These are phyloP conservation scores for Solanum chiquidenum DNA, from an alignment of 257 asterid genomes.

Conservation along the genomic window DNA sequence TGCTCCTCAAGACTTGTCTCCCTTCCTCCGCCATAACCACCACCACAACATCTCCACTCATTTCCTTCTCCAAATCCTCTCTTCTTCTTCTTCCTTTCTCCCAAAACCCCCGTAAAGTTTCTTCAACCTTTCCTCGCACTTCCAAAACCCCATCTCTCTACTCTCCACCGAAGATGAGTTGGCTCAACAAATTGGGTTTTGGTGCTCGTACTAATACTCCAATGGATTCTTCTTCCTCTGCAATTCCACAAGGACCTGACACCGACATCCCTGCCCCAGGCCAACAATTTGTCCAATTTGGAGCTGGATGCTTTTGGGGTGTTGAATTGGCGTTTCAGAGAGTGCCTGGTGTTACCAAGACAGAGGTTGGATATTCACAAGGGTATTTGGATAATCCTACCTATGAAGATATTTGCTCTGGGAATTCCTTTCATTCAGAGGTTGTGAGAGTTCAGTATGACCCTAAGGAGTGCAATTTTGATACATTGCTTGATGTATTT, in stretches of 20 bases:
- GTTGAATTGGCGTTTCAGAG: slow-evolving; percentile 87
- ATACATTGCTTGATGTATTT: slow-evolving; percentile 58
- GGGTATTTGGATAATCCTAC: slow-evolving; percentile 61
- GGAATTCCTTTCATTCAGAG: slow-evolving; percentile 71
- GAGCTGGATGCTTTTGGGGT: slow-evolving; percentile 98
- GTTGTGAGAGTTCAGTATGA: slow-evolving; percentile 85
- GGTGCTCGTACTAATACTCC: slow-evolving; percentile 44
- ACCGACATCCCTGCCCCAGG: slow-evolving; percentile 70
- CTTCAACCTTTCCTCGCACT: slow-evolving; percentile 10
- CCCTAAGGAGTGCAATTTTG: slow-evolving; percentile 71
- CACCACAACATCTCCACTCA: slow-evolving; percentile 16
- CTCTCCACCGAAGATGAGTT: slow-evolving; percentile 42
- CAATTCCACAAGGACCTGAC: slow-evolving; percentile 66
- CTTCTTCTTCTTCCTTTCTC: slow-evolving; percentile 14
- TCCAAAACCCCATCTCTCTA: slow-evolving; percentile 12
- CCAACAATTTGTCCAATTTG: slow-evolving; percentile 76
- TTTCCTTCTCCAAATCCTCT: slow-evolving; percentile 24
- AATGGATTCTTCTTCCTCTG: slow-evolving; percentile 40
- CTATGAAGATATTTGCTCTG: slow-evolving; percentile 75
- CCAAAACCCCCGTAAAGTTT: slow-evolving; percentile 16
- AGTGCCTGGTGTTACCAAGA: slow-evolving; percentile 69
- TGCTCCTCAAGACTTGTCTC: slow-evolving; percentile 35
- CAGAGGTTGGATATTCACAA: slow-evolving; percentile 83
- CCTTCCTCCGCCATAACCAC: slow-evolving; percentile 29
- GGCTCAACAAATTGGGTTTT: slow-evolving; percentile 71